Base-by-base conservation (phyloP, 2,329 filamentous ascomycete genomes). In the Aspergillus cejpii region DNA sequence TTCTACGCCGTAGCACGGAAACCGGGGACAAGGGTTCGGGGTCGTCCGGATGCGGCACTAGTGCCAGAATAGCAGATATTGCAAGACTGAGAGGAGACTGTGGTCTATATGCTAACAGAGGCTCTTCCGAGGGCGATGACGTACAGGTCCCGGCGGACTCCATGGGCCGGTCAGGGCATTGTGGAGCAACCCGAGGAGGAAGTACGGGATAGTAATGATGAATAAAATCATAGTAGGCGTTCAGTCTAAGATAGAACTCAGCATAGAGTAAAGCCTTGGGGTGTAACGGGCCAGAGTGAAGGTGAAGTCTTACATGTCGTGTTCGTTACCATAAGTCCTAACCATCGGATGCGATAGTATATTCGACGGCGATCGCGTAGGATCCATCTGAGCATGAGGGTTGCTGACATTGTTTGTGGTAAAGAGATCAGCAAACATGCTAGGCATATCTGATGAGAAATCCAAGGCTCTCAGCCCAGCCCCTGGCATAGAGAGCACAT, bases 181-280 rank as follows among this genome's bases (percentile, higher is more conserved):
- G 59, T 4, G 59, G 55, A 6, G 56, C 44, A 31, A 50, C 56
- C 28, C 66, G 57, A 21, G 70, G 67, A 5, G 70, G 68, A 21
- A 73, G 58, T 28, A 73, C 66, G 4, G 70, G 70, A 34, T 71
- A 70, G 50, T 70, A 73, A n/a, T 56, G 44, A 52, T 73, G 70
- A 42, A 72, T 67, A 44, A 70, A 73, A 36, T 68, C 65, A 45
- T 73, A 73, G 43, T 73, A 72, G 27, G 66, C 69, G 48, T 70
- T 69, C 39, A 72, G 56, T 52, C 70, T 73, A 40, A 26, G 1
- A 11, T 3, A 11, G 11, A 37, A 2, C 44, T 60, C 44, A 59
- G 53, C 52, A 45, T n/a, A 21, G 21, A 21, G 20, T 10, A 29
- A 34, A 20, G 15, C 5, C 34, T 39, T 41, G 6, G 29, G 21